Base-by-base conservation (phyloP, 306 rosid genomes). In the Datisca glomerata region DNA sequence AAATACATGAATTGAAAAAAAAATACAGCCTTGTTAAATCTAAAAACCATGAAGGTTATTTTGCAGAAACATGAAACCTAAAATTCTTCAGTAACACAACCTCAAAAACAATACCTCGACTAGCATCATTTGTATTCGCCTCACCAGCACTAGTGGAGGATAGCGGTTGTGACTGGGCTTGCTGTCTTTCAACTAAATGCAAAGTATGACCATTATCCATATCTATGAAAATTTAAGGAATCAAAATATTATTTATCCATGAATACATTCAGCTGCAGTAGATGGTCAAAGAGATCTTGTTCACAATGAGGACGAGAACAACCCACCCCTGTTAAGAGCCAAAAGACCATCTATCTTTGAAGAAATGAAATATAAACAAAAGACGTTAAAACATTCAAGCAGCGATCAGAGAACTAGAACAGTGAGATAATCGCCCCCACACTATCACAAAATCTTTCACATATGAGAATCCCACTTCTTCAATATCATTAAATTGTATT, bases 131-230 rank as follows among this genome's bases (percentile, higher is more conserved):
- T 28, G 42, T 67, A 19, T 60, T 51, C 41, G 76, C 43, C 48
- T 80, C 98, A 11, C 63, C 74, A 49, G 86, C n/a, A 36, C 60
- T 67, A 5, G 71, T 21, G 32, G 52, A 74, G 42, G 85, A 61
- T 23, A 64, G 51, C 58, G 67, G 59, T 28, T 78, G 98, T 18
- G 79, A 51, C 66, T 62, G 92, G 31, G 59, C 61, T 44, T 79
- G 86, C 65, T 80, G 96, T 59, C 98, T 78, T 65, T 70, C 86
- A 49, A 91, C 98, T 52, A 91, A 78, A 79, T 91, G 98, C 72
- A 91, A 62, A 18, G 98, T 84, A 65, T 91, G 78, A 47, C 96
- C 98, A 75, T 75, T 84, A 57, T 84, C 98, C 64, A 91, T 69
- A 55, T 84, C 98, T 91, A 59, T 2, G 21, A 64, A 21, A 14